Base-by-base conservation (phyloP, 1,284 basidiomycete species). In the Ustilago trichophora region DNA sequence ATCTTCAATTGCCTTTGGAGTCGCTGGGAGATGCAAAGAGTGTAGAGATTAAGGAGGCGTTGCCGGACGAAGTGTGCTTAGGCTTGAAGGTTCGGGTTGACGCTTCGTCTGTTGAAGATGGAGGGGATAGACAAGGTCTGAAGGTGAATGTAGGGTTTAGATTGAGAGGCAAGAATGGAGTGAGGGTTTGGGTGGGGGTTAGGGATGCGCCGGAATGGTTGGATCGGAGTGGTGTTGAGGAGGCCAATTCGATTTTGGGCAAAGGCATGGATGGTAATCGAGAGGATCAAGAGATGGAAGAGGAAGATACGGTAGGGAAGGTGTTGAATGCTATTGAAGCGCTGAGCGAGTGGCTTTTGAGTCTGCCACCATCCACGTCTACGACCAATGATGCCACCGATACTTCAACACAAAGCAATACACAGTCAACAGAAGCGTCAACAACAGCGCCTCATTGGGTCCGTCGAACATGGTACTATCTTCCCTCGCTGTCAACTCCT, bases 381-480 rank as follows among this genome's bases (percentile, higher is more conserved):
- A 8, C 4, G 12, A n/a, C 16, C 15, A 16, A 24, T 3, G 4
- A 16, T 2, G 29, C 26, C 13, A 26, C 10, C 13, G 7, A 19
- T n/a, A n/a, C n/a, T n/a, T n/a, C n/a, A n/a, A n/a, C n/a, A n/a
- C n/a, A n/a, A n/a, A n/a, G n/a, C n/a, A n/a, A n/a, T n/a, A n/a
- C n/a, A n/a, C n/a, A n/a, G n/a, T n/a, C n/a, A n/a, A n/a, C n/a
- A n/a, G n/a, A n/a, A n/a, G n/a, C n/a, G n/a, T n/a, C n/a, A n/a
- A n/a, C n/a, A n/a, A n/a, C n/a, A n/a, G n/a, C n/a, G n/a, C n/a
- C 19, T n/a, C 36, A 21, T 21, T 29, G 12, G 16, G 56, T 70
- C n/a, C 47, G 48, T 1, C 47, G 75, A n/a, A 55, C 59, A 10
- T 76, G 75, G 75, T 65, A 60, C 44, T 71, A 71, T 53, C 64